These are phyloP conservation scores for Tolypocladium ovalisporum DNA, from an alignment of 2,329 filamentous ascomycete genomes.

Conservation along the genomic window DNA sequence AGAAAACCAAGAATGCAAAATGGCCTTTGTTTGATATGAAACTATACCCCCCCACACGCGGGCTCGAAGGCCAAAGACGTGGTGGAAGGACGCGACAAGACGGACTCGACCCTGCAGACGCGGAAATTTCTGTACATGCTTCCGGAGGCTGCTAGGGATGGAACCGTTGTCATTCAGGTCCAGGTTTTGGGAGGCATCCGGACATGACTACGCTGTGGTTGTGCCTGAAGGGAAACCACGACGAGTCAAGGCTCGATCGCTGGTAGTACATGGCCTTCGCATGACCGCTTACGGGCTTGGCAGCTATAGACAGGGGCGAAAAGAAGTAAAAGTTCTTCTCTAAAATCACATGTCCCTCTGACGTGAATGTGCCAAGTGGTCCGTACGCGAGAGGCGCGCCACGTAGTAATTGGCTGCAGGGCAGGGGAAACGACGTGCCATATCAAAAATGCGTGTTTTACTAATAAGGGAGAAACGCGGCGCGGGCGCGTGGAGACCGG, in stretches of 20 bases:
- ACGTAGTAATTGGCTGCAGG: neutral
- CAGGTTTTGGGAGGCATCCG: neutral
- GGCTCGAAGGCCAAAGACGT: neutral
- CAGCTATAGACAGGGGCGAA: constrained; percentile 24
- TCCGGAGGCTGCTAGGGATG: constrained; percentile 4
- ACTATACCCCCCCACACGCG: neutral
- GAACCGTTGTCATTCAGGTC: constrained; percentile 3
- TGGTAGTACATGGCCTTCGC: neutral
- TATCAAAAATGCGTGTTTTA: neutral
- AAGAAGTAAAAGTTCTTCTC: constrained; percentile 21
- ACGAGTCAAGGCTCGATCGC: neutral
- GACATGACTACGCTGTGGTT: neutral
- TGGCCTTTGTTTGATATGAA: constrained; percentile 5
- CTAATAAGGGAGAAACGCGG: neutral
- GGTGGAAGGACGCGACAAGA: neutral
- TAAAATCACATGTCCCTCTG: neutral
- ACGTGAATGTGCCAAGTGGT: neutral
- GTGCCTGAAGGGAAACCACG: neutral
- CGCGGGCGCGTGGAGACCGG: neutral
- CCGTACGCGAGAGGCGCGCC: neutral
- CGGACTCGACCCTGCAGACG: neutral
- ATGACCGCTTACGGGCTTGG: constrained; percentile 7
- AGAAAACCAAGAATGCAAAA: constrained; percentile 23
- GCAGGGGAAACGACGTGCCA: neutral
- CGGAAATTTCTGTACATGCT: constrained; percentile 18